These are phyloP conservation scores for Rosa chinensis DNA, from an alignment of 306 rosid species.

Conservation along the genomic window DNA sequence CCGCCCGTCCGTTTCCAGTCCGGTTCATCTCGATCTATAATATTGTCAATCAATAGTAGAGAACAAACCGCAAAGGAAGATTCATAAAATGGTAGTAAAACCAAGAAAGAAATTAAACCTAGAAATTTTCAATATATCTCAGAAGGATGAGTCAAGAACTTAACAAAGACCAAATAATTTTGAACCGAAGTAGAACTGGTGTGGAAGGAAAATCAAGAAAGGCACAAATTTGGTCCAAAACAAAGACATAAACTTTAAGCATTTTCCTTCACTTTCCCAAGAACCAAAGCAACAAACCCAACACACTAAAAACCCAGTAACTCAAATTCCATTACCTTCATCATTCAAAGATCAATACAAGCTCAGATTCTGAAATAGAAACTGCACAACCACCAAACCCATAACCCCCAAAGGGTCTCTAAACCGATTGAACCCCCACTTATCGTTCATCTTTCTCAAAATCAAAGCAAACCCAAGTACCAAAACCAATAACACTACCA, in stretches of 20 bases:
- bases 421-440: conserved; percentile 43
- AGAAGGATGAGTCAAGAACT: no score
- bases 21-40: no score
- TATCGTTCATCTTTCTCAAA: conserved; percentile 34
- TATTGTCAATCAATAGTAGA: no score
- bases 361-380: conserved; percentile 49
- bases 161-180: no score
- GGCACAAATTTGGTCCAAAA: neutral
- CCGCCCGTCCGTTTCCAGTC: no score
- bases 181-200: no score
- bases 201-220: no score
- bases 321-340: conserved; percentile 54
- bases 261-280: conserved; percentile 17
- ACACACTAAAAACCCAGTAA: conserved; percentile 11
- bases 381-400: conserved; percentile 30
- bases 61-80: no score
- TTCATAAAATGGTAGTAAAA: no score
- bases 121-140: no score
- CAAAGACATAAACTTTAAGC: conserved; percentile 21
- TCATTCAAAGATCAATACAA: conserved; percentile 69
- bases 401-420: conserved; percentile 28
- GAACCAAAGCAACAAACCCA: neutral
- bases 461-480: conserved; percentile 21
- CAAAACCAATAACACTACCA: neutral
- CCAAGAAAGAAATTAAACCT: no score